Base-by-base conservation (phyloP, 1,284 basidiomycete genomes). In the Kwoniella shivajii region DNA sequence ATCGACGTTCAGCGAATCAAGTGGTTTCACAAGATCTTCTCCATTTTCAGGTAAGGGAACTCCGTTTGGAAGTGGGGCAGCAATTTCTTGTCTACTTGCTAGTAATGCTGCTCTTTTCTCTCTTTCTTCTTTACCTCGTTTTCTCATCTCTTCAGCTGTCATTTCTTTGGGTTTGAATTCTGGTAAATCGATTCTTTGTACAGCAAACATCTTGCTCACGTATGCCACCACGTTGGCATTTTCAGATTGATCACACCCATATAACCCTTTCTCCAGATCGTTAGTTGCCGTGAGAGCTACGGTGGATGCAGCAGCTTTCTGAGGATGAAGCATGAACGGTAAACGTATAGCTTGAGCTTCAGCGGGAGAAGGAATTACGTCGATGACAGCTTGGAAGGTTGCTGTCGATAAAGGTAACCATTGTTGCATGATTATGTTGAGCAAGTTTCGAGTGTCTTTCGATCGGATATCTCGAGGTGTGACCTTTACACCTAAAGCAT, bases 171-270 rank as follows among this genome's bases (percentile, higher is more conserved):
- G 85, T 78, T 88, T 90, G 73, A 88, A 87, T 68, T 94, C 88
- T 0, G 95, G 95, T 30, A 99, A 79, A 46, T 95, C 90, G 52
- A 84, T 85, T 18, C 79, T 80, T 22, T 85, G 80, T 1, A 98
- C 88, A 0, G 93, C 93, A 75, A 99, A 98, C 95, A 99, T 99
- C 77, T 99, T 99, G 82, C 91, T 96, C 52, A 99, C 89, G 74
- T 95, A 96, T 4, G 87, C 91, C 13, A 87, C 84, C n/a, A 92
- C 80, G 53, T 80, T 84, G 0, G 86, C 85, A 4, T 82, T 81
- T 3, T 84, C 68, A 1, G 72, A 80, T n/a, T 84, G 82, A 57
- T 85, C 84, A 53, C 90, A 90, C 0, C 82, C 77, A 78, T 89
- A 98, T 10, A 99, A 80, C 57, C 90, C 88, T 61, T 82, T 79